Evolutionary conservation across 164 flowering plant species (phyloP), one percentile per base, ranked within the genome.

Genomic region (Sedum album): DNA sequence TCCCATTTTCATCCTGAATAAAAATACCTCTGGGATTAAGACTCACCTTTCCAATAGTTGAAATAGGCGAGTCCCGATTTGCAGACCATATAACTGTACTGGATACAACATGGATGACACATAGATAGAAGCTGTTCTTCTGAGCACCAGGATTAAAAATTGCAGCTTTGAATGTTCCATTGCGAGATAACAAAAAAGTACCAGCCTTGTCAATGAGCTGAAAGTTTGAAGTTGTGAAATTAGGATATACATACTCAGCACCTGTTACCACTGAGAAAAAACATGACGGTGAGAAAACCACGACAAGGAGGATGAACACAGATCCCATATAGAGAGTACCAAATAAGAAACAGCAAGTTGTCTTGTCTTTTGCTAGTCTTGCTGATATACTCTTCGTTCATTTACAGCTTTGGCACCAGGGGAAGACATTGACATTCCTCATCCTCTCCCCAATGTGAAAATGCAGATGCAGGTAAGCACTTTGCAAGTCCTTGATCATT

Each of bases 61-160:
- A 83, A 33, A 88, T 73, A 1, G 95, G 86, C 25, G 79, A 42
- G 69, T 84, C 79, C 1, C 86, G 82, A 67, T 88, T 90, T 25
- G 96, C 96, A 3, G 96, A 79, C 96, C 98, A 93, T 67, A 82
- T 80, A 72, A 88, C 64, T n/a, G 79, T 51, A 72, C 79, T 72
- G 35, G 98, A 90, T 1, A 66, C 73, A 13, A 62, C 81, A 70
- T 93, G 96, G 61, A 84, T 70, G 66, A 93, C 76, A 70, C 85
- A 85, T 53, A 93, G 71, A 80, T 88, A 87, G 83, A 79, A 87
- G 42, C 75, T 74, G 53, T 26, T 17, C 41, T 70, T 72, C 31
- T 74, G 72, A 2, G 67, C 39, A 0, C 55, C 77, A 11, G 95
- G 92, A 68, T 82, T 86, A 77, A 71, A 71, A 42, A 93, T 81